Evolutionary conservation across 2,329 filamentous ascomycete genomes (phyloP), one percentile per base, ranked within the genome.

Genomic region (Stagonosporopsis tanaceti): DNA sequence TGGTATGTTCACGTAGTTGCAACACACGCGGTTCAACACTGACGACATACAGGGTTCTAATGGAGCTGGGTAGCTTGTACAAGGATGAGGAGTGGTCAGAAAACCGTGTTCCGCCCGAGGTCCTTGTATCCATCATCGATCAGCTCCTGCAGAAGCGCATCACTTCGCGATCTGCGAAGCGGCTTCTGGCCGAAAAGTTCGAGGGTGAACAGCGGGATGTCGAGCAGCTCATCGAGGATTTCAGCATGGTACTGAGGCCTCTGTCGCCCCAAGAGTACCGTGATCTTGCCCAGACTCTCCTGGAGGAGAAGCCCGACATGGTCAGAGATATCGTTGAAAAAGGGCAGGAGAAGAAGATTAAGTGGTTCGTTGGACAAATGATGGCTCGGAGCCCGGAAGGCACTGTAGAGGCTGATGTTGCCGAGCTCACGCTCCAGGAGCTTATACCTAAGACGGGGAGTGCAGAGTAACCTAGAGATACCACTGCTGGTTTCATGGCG

Each of bases 281-380:
- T 2, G 72, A 73, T 0, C 71, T 89, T 47, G 87, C 87, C 0
- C 74, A 80, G 44, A 73, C 73, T 2, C 77, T 88, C 12, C 76
- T 90, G 46, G 74, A 78, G 1, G 78, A 81, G 55, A 86, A 87
- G 58, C 79, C 80, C 1, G 78, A 84, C 35, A 84, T 87, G 77
- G 86, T 87, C 2, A 77, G 80, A 51, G 83, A 87, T 50, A 87
- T 90, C 47, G 78, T 82, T 39, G 78, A 80, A 44, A 87, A 85
- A 67, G 82, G 84, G 0, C 85, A 89, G 62, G 77, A 79, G 28
- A 85, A 86, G n/a, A 91, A 90, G 73, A 72, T 89, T 6, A 87
- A 86, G 66, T 90, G 84, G 79, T 84, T 90, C 64, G 83, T 91
- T 14, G 88, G 88, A 11, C 85, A 89, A 72, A 89, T 90, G 84